phyloP scores from a whole-genome alignment of 1,284 basidiomycete genomes.

The Leccinum ponderosum region DNA sequence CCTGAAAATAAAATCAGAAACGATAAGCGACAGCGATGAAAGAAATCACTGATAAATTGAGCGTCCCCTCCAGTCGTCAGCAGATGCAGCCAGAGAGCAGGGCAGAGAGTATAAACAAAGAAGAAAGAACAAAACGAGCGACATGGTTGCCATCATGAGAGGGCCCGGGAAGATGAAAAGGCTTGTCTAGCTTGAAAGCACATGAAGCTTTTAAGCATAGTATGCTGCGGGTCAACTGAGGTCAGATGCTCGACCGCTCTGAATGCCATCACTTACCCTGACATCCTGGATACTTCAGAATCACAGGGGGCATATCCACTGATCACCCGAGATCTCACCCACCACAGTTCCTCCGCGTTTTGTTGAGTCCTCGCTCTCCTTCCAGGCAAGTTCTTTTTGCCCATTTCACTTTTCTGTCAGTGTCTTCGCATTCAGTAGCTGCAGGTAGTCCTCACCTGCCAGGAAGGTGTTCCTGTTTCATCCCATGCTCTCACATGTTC shows the following conservation, averaged over 20 bases:
- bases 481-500: not conserved
- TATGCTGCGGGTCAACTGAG: not conserved
- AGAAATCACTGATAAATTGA: constrained; percentile 39
- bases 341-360: not conserved
- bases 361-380: not conserved
- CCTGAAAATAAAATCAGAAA: constrained; percentile 15
- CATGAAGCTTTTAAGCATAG: not conserved
- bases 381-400: not conserved
- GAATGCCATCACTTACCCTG: not conserved
- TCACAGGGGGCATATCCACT: not conserved
- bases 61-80: constrained; percentile 37
- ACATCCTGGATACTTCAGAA: not conserved
- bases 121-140: constrained; percentile 1
- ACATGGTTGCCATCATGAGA: constrained; percentile 4
- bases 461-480: not conserved
- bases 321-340: not conserved
- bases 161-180: not conserved
- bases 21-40: not conserved
- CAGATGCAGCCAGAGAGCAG: constrained; percentile 28
- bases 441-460: not conserved
- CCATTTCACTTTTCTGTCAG: not conserved
- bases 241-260: not conserved
- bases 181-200: not conserved
- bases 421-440: not conserved
- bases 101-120: not conserved